Evolutionary conservation across 805 yeast species (phyloP).

Genomic region (Clavispora phyllophila): DNA sequence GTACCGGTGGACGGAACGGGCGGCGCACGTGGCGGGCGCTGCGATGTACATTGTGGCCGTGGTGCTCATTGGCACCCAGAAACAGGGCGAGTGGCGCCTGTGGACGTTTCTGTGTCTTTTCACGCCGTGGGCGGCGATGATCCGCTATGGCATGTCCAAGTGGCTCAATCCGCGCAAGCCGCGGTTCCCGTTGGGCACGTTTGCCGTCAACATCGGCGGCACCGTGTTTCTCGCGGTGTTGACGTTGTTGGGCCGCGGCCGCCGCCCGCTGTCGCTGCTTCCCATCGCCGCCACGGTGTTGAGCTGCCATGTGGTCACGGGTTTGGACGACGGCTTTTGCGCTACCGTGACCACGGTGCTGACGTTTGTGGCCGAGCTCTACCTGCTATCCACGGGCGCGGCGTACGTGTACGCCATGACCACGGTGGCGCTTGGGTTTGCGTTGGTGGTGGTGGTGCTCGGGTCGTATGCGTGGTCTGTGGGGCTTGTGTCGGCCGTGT

Average conservation of each 20-base stretch:
- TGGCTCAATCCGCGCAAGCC: slow-evolving; percentile 37
- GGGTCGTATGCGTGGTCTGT: slow-evolving; percentile 72
- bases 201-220: slow-evolving; percentile 45
- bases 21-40: slow-evolving; percentile 20
- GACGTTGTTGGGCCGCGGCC: slow-evolving; percentile 43
- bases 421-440: slow-evolving; percentile 46
- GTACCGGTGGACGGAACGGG: slow-evolving; percentile 18
- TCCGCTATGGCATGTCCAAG: slow-evolving; percentile 52
- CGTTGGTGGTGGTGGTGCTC: slow-evolving; percentile 48
- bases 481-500: slow-evolving; percentile 31
- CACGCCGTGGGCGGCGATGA: slow-evolving; percentile 65
- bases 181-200: slow-evolving; percentile 53
- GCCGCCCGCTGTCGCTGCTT: slow-evolving; percentile 13
- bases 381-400: slow-evolving; percentile 21
- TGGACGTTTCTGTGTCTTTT: slow-evolving; percentile 70
- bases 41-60: slow-evolving; percentile 27
- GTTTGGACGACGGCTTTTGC: slow-evolving; percentile 61
- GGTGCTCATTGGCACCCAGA: slow-evolving; percentile 37
- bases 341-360: slow-evolving; percentile 73
- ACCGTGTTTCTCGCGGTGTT: slow-evolving; percentile 40
- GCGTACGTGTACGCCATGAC: slow-evolving; percentile 48
- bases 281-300: slow-evolving; percentile 26
- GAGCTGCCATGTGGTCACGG: slow-evolving; percentile 49
- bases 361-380: slow-evolving; percentile 69
- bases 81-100: slow-evolving; percentile 45